phyloP scores from a whole-genome alignment of 345 rosid genomes.

The Anacardium occidentale region DNA sequence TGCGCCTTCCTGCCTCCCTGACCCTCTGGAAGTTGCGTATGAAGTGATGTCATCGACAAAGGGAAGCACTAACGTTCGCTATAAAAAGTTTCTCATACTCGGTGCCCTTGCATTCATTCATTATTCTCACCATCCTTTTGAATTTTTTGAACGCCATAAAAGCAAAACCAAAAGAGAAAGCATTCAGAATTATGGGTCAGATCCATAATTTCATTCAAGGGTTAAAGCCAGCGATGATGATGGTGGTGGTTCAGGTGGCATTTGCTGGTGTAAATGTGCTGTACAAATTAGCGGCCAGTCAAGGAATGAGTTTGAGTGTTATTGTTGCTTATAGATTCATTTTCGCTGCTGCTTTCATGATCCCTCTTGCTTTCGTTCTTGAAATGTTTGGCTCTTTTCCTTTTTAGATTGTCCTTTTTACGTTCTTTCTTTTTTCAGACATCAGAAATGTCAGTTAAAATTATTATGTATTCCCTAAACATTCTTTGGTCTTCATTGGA shows the following conservation, averaged over 20 bases:
- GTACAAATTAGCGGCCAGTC: conserved; percentile 23
- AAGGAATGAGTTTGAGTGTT: conserved; percentile 29
- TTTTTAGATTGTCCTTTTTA: background rate
- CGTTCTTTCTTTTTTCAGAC: background rate
- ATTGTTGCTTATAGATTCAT: conserved; percentile 32
- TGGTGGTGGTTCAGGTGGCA: conserved; percentile 26
- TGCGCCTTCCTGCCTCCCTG: background rate
- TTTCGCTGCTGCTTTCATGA: conserved; percentile 29
- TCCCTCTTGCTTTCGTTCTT: conserved; percentile 32
- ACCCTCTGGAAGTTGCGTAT: background rate
- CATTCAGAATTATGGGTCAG: background rate
- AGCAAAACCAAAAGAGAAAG: background rate
- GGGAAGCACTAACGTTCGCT: background rate
- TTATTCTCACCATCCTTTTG: background rate
- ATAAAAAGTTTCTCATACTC: background rate
- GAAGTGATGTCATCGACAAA: background rate
- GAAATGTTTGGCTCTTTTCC: conserved; percentile 16
- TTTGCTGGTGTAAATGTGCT: conserved; percentile 25
- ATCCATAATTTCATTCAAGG: conserved; percentile 1
- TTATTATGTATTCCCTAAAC: background rate
- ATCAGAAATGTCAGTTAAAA: no score
- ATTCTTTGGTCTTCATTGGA: background rate
- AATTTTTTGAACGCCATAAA: background rate
- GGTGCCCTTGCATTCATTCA: background rate
- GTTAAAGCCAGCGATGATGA: conserved; percentile 22